These are phyloP conservation scores for Lithocarpus polystachyus DNA, from an alignment of 306 rosid species.

Conservation along the genomic window DNA sequence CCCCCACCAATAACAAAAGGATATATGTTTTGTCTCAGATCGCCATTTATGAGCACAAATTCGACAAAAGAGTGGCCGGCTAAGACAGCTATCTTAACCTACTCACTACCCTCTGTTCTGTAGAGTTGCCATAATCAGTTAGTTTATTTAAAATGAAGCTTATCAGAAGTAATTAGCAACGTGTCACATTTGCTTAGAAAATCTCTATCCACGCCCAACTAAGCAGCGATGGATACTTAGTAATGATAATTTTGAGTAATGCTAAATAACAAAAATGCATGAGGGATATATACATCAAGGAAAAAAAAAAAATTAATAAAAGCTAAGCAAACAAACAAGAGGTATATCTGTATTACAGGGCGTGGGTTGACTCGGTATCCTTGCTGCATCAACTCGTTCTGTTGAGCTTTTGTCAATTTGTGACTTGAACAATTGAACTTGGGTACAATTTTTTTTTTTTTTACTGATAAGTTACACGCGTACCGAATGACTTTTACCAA, in stretches of 20 bases:
- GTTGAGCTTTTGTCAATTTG: background rate
- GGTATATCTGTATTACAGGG: background rate
- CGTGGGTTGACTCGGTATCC: background rate
- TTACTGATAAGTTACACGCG: background rate
- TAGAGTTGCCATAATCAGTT: slow-evolving; percentile 24
- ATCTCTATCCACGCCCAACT: background rate
- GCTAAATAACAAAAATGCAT: background rate
- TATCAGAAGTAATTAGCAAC: slow-evolving; percentile 26
- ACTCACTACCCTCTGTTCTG: slow-evolving; percentile 40
- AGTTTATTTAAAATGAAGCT: slow-evolving; percentile 13
- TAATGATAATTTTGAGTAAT: background rate
- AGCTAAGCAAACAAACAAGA: too few relatives aligned
- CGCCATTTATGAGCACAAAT: slow-evolving; percentile 43
- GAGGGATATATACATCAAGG: background rate
- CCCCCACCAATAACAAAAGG: background rate
- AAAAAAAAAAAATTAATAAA: too few relatives aligned
- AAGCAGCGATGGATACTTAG: background rate
- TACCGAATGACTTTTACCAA: background rate
- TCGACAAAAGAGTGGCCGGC: slow-evolving; percentile 92
- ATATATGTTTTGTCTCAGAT: slow-evolving; percentile 36
- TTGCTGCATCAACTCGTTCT: background rate
- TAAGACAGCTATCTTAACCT: slow-evolving; percentile 77
- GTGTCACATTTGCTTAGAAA: slow-evolving; percentile 19
- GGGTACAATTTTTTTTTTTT: background rate
- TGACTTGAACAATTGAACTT: background rate